Evolutionary conservation across 768 basidiomycete genomes (phyloP), one percentile per base, ranked within the genome.

Genomic region (Kwoniella newhampshirensis): DNA sequence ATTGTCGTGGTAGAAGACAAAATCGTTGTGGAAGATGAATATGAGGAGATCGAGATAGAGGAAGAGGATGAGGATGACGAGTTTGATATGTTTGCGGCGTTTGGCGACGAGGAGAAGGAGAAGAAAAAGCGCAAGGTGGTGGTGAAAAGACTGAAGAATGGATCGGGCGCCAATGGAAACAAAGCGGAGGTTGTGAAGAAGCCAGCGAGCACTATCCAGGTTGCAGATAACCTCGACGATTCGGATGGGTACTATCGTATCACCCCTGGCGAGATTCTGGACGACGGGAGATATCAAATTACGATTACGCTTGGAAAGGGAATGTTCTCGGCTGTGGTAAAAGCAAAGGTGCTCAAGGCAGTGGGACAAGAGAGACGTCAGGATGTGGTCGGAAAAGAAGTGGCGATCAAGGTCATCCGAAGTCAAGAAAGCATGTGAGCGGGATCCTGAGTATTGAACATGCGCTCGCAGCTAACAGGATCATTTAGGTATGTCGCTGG

Each of bases 311-410:
- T 98, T n/a, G 96, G 96, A 17, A 93, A 94, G 75, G 96, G 96
- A 45, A 99, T 99, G 94, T 99, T 98, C 75, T 91, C 92, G 45
- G 91, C 89, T 54, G 96, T 99, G 47, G 91, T 97, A 25, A 84
- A 89, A 43, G 94, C 93, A 8, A 85, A 90, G 28, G 82, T 91
- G 9, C 79, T 93, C 41, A 86, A 77, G 80, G 81, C 48, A 30
- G 72, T 67, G 15, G 87, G 88, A 30, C 68, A 66, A 51, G 68
- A 71, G 47, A 51, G 67, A 49, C 53, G 77, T 42, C 64, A 81
- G 9, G 79, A 80, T 54, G 81, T 83, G 48, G 64, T 72, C 35
- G 82, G 84, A 37, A 79, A 80, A 67, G 94, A 99, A 75, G 92
- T 98, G 9, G 96, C 96, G 0, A 97, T 99, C 76, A 99, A 99